Percentiles rank a stretch among this genome's conserved stretches.
Evolutionary conservation across 1,139 yeast genomes (phyloP).

Genomic region (Suhomyces anneliseae): DNA sequence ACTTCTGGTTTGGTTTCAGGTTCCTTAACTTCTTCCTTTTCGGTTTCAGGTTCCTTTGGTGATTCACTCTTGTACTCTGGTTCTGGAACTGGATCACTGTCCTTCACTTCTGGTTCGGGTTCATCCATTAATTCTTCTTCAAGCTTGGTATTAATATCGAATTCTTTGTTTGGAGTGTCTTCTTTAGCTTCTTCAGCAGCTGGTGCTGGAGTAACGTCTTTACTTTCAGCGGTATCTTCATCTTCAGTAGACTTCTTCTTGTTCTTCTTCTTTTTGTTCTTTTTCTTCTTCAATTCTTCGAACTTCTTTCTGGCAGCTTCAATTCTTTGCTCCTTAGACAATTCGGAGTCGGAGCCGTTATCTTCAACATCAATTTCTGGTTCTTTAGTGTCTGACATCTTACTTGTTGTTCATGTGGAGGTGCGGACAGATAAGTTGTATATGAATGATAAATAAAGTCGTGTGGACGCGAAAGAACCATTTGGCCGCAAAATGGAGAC

Average conservation of each 20-base stretch:
- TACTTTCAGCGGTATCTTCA: conserved; percentile 7
- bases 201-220: conserved; percentile 10
- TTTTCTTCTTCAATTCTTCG: conserved; percentile 63
- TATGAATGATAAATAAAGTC: no score
- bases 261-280: conserved; percentile 37
- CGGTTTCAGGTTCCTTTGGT: neutral
- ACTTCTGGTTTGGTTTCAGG: neutral
- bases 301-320: conserved; percentile 66
- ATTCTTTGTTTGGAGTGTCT: neutral
- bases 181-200: conserved; percentile 2
- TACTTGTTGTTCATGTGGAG: no score
- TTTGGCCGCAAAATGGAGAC: no score
- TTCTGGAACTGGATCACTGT: neutral
- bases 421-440: no score
- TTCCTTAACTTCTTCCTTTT: neutral
- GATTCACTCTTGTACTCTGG: no score
- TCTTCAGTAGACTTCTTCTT: conserved; percentile 14
- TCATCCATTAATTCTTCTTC: conserved; percentile 1
- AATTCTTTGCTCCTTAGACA: conserved; percentile 54
- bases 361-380: conserved; percentile 7
- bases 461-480: no score
- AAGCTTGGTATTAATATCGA: neutral
- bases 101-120: neutral
- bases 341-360: conserved; percentile 19
- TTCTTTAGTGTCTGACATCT: conserved; percentile 8